phyloP scores from a whole-genome alignment of 305 asterid genomes.

The Fraxinus paxiana region DNA sequence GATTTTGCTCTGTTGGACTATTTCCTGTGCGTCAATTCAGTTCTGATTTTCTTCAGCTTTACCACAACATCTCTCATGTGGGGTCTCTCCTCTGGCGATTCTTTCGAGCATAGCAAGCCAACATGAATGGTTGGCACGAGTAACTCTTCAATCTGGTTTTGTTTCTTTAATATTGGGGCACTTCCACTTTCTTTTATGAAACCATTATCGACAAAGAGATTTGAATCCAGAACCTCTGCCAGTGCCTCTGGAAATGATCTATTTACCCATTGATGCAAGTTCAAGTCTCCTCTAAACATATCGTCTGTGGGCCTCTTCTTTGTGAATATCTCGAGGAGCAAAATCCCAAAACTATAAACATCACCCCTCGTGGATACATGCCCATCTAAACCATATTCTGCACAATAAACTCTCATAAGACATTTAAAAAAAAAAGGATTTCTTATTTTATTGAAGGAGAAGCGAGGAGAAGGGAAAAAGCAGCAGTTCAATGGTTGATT shows the following conservation, averaged over 20 bases:
- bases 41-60: constrained; percentile 34
- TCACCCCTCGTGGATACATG: constrained; percentile 32
- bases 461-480: not conserved
- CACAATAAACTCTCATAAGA: not conserved
- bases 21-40: constrained; percentile 3
- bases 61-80: constrained; percentile 27
- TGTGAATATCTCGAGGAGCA: constrained; percentile 43
- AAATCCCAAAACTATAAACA: constrained; percentile 43
- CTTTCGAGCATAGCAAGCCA: constrained; percentile 35
- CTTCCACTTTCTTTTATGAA: not conserved
- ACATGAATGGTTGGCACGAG: constrained; percentile 24
- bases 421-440: not conserved
- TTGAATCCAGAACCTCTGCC: constrained; percentile 30
- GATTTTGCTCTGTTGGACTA: not conserved
- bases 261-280: constrained; percentile 37
- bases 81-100: constrained; percentile 31
- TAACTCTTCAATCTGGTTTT: constrained; percentile 14
- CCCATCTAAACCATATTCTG: constrained; percentile 41
- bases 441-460: not conserved
- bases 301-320: constrained; percentile 40
- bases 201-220: constrained; percentile 10
- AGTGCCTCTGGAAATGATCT: constrained; percentile 29
- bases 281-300: constrained; percentile 29
- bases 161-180: not conserved
- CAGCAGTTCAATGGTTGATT: not conserved